A percentile compares a stretch with the other conserved stretches of the same genome.
Evolutionary conservation across 352 stramenopile species (phyloP).

Genomic region (Globisporangium canariense): DNA sequence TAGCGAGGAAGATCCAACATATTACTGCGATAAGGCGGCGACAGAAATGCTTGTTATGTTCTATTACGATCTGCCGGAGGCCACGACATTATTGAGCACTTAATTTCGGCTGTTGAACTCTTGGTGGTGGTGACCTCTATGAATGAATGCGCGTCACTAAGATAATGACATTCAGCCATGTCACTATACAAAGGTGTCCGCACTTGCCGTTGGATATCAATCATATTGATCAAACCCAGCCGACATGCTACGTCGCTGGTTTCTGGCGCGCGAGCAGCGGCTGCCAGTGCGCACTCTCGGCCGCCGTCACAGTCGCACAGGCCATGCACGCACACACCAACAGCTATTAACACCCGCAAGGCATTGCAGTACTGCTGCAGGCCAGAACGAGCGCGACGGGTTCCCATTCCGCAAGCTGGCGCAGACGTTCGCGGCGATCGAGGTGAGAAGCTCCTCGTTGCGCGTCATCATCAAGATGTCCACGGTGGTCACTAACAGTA

Average conservation of each 20-base stretch:
- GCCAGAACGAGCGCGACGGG: background rate
- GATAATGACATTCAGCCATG: too few relatives aligned
- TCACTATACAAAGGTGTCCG: too few relatives aligned
- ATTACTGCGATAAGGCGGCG: background rate
- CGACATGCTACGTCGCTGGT: background rate
- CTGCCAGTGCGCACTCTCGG: background rate
- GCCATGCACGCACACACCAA: background rate
- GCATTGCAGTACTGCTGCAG: background rate
- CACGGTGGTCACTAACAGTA: background rate
- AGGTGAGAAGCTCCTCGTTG: constrained; percentile 25
- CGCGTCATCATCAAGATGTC: background rate
- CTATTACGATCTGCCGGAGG: too few relatives aligned
- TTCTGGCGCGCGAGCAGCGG: background rate
- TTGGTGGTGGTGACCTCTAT: too few relatives aligned
- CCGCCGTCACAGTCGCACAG: too few relatives aligned
- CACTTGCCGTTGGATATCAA: background rate
- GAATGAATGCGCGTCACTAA: too few relatives aligned
- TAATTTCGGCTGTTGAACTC: too few relatives aligned
- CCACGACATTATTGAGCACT: too few relatives aligned
- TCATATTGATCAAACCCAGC: background rate
- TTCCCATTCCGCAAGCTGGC: constrained; percentile 39
- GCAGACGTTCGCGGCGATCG: constrained; percentile 45
- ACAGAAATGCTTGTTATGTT: too few relatives aligned
- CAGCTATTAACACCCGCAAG: background rate
- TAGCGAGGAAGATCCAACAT: background rate